Percentiles rank a stretch among this genome's conserved stretches.
Evolutionary conservation across 768 basidiomycete genomes (phyloP).

Genomic region (Suillus clintonianus): DNA sequence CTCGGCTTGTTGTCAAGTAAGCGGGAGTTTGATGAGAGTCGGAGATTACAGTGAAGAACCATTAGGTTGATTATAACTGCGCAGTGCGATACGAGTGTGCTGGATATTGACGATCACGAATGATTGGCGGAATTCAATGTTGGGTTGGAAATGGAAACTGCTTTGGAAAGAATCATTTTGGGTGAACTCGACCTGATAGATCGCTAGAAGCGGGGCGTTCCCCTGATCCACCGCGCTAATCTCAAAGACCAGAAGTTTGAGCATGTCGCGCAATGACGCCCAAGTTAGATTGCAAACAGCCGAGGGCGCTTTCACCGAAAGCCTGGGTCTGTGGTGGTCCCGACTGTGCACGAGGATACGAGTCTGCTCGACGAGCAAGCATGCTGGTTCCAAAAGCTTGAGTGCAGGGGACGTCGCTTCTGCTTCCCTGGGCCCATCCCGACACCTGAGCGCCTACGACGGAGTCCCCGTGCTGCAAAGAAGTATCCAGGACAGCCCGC

Average conservation of each 20-base stretch:
- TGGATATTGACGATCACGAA: neutral
- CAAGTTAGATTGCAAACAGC: neutral
- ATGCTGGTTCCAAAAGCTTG: slow-evolving; percentile 37
- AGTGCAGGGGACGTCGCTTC: slow-evolving; percentile 17
- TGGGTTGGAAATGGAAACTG: neutral
- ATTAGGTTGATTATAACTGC: neutral
- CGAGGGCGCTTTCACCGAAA: slow-evolving; percentile 43
- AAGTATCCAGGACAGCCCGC: slow-evolving; percentile 31
- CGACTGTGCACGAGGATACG: neutral
- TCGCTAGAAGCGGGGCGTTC: neutral
- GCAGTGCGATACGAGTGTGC: neutral
- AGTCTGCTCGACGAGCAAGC: slow-evolving; percentile 17
- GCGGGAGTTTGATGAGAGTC: neutral
- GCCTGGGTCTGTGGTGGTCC: slow-evolving; percentile 36
- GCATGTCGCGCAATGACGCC: neutral
- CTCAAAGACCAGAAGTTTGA: neutral
- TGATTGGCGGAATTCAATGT: neutral
- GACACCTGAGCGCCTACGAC: slow-evolving; percentile 7
- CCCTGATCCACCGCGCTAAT: neutral
- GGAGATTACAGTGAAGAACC: too few species aligned
- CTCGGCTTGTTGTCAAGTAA: neutral
- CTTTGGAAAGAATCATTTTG: neutral
- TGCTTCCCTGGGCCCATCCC: neutral
- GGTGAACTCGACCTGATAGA: neutral
- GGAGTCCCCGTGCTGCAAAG: neutral